Base-by-base conservation (phyloP, 164 flowering plant species). In the Piper betle region DNA sequence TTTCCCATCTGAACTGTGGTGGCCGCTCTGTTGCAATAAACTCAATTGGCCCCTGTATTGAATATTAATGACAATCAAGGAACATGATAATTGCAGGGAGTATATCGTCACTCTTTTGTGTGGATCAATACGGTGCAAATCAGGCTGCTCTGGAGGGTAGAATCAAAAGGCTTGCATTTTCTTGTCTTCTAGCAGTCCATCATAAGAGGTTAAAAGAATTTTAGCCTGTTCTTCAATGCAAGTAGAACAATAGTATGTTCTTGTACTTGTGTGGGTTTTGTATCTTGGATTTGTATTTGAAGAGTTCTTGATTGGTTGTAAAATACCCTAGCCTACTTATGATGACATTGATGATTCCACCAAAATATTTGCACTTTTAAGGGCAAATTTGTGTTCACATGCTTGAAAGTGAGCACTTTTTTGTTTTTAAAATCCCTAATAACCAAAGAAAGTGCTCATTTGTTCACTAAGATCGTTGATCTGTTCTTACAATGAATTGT, bases 151-250 rank as follows among this genome's bases (percentile, higher is more conserved):
- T 82, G 62, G 86, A 81, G 58, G 78, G 72, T 76, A 80, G 95
- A 72, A 81, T 93, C 65, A 82, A 85, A 79, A 68, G 69, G 56
- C 77, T 93, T 62, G 79, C 79, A 48, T 75, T 73, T 80, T 74
- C 82, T 33, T 93, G 94, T 67, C 70, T 90, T 58, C 78, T 72
- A 65, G 91, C 96, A 64, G 72, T 90, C 68, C 81, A 90, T 78
- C 80, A 75, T 38, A 86, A 86, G 60, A 90, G 97, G 99, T 89
- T 64, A 48, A 75, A 72, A 18, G 5, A 6, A 10, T 19, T 37
- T 18, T 55, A n/a, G 57, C 25, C 13, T 2, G 0, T n/a, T 55
- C 12, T 55, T 37, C 19, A 5, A 19, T 55, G 3, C 13, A 37
- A 46, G 15, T 46, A 1, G 15, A 10, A 5, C 12, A 3, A 25